These are phyloP conservation scores for Sphagnurus paluster DNA, from an alignment of 1,284 basidiomycete species.

Conservation along the genomic window DNA sequence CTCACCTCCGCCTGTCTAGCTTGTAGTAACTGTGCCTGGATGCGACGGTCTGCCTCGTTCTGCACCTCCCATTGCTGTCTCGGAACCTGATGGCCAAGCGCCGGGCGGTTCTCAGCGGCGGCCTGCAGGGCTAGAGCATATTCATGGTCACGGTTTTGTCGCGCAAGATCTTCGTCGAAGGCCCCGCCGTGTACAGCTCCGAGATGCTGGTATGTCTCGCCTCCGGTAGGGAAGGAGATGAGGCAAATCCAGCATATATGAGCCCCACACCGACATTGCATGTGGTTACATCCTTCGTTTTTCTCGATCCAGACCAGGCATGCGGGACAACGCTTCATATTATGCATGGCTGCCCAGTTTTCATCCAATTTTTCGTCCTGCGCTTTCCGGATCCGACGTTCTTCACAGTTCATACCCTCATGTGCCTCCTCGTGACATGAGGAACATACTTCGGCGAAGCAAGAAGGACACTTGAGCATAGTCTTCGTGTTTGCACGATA, in stretches of 20 bases:
- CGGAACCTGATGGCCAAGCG: no score
- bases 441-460: conserved; percentile 50
- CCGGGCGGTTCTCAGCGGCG: no score
- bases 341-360: conserved; percentile 35
- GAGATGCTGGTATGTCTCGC: conserved; percentile 54
- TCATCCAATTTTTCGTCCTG: conserved; percentile 48
- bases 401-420: conserved; percentile 51
- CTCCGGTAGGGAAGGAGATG: conserved; percentile 29
- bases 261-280: conserved; percentile 50
- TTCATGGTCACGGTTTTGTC: conserved; percentile 7
- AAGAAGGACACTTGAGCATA: conserved; percentile 38
- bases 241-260: conserved; percentile 58
- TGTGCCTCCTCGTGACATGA: conserved; percentile 52
- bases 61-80: no score
- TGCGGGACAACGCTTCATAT: conserved; percentile 40
- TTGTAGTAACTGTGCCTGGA: no score
- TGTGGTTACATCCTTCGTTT: conserved; percentile 56
- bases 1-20: no score
- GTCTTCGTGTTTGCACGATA: conserved; percentile 39
- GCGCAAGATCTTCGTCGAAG: conserved; percentile 15
- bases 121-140: conserved; percentile 13
- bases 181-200: conserved; percentile 40
- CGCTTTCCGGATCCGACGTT: conserved; percentile 32
- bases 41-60: no score
- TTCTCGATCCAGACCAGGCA: conserved; percentile 51